Evolutionary conservation across 768 basidiomycete species (phyloP).

Genomic region (Phaffia australis): DNA sequence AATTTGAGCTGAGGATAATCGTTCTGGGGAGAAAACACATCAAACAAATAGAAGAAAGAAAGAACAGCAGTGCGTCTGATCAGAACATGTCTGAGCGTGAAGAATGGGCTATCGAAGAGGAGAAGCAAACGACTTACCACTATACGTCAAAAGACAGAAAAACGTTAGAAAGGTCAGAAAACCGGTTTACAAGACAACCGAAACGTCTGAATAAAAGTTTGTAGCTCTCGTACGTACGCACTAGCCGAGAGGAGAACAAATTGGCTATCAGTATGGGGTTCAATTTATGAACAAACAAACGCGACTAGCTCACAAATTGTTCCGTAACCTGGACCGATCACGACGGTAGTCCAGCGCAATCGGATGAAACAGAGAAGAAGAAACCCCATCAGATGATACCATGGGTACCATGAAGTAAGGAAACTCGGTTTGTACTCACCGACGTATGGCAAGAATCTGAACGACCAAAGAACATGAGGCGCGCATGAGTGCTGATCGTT

Average conservation of each 20-base stretch:
- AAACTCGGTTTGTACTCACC: not conserved
- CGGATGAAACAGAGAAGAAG: not conserved
- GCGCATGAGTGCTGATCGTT: not conserved
- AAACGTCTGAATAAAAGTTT: not conserved
- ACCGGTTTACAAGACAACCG: not conserved
- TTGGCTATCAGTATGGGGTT: not conserved
- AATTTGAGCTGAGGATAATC: constrained; percentile 17
- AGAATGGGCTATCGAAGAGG: not conserved
- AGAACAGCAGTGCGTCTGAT: not conserved
- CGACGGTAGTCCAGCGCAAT: not conserved
- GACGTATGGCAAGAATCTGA: constrained; percentile 23
- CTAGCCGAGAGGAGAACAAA: not conserved
- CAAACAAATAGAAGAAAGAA: not conserved
- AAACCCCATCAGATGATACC: too few relatives aligned
- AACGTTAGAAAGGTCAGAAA: not conserved
- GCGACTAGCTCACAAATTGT: constrained; percentile 10
- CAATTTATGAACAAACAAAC: not conserved
- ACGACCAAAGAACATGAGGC: too few relatives aligned
- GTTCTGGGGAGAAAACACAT: not conserved
- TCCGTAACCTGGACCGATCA: constrained; percentile 10
- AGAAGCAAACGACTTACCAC: not conserved
- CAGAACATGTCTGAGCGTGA: not conserved
- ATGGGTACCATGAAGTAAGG: too few relatives aligned
- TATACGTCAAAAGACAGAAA: not conserved
- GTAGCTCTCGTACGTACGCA: not conserved